A percentile compares a stretch with the other conserved stretches of the same genome.
Evolutionary conservation across 1,139 yeast species (phyloP).

Genomic region (Pichia sp.): DNA sequence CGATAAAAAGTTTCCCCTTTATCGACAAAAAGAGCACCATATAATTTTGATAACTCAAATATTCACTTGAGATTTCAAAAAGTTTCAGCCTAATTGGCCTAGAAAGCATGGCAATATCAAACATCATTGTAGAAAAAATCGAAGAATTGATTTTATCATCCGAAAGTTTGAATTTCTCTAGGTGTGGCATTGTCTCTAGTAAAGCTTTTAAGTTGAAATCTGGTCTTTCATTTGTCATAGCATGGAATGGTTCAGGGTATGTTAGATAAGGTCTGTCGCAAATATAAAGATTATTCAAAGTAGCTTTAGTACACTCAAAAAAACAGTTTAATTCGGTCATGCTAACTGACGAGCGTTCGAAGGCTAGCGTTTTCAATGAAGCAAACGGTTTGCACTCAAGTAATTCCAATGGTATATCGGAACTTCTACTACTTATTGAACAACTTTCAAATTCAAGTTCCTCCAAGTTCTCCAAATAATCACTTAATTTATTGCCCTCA

Average conservation of each 20-base stretch:
- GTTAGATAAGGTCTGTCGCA: neutral
- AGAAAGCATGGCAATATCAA: constrained; percentile 4
- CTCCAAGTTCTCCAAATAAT: neutral
- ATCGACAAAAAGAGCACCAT: constrained; percentile 4
- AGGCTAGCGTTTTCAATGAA: neutral
- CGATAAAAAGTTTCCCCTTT: constrained; percentile 4
- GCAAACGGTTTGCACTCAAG: neutral
- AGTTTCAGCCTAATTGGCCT: neutral
- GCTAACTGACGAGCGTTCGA: neutral
- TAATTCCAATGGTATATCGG: neutral
- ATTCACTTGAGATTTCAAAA: constrained; percentile 2
- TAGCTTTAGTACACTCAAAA: neutral
- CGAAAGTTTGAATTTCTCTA: neutral
- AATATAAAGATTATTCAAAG: neutral
- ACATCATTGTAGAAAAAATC: neutral
- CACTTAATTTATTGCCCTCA: neutral
- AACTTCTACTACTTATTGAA: neutral
- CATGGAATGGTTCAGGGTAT: neutral
- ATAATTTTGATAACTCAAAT: neutral
- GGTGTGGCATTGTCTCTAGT: neutral
- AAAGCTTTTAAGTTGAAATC: constrained; percentile 2
- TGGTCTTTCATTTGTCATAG: neutral
- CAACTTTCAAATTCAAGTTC: neutral
- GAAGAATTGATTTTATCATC: constrained; percentile 1
- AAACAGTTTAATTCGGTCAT: neutral